A percentile compares a stretch with the other conserved stretches of the same genome.
phyloP scores from a whole-genome alignment of 495 filamentous ascomycete genomes.

The Hyaloscypha variabilis region DNA sequence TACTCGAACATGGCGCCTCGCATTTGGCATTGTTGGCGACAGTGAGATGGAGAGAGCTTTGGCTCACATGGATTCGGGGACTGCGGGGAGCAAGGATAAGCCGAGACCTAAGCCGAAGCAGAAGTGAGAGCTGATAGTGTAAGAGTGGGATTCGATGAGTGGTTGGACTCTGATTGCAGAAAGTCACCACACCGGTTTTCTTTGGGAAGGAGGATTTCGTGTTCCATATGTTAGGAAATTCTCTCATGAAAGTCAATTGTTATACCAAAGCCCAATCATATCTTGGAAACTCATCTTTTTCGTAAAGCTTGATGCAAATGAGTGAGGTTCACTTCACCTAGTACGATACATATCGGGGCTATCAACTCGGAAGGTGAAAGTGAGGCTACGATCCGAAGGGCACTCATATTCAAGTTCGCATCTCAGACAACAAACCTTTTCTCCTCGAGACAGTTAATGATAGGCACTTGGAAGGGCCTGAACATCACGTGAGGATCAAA shows the following conservation, averaged over 20 bases:
- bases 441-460: no score
- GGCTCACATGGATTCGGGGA: constrained; percentile 23
- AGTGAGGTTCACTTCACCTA: no score
- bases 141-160: background rate
- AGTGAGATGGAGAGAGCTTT: constrained; percentile 13
- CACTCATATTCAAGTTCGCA: no score
- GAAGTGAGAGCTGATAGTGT: background rate
- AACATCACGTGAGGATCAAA: background rate
- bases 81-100: constrained; percentile 20
- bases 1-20: constrained; percentile 13
- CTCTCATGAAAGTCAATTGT: background rate
- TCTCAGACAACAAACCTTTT: no score
- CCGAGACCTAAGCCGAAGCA: constrained; percentile 22
- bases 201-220: no score
- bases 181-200: background rate
- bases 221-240: background rate
- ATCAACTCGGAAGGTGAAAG: no score
- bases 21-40: constrained; percentile 19
- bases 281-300: background rate
- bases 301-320: no score
- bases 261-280: no score
- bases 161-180: background rate
- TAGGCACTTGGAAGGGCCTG: no score
- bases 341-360: no score
- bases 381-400: no score